Evolutionary conservation across 495 filamentous ascomycete species (phyloP), one percentile per base, ranked within the genome.

Genomic region (Tuber magnatum): DNA sequence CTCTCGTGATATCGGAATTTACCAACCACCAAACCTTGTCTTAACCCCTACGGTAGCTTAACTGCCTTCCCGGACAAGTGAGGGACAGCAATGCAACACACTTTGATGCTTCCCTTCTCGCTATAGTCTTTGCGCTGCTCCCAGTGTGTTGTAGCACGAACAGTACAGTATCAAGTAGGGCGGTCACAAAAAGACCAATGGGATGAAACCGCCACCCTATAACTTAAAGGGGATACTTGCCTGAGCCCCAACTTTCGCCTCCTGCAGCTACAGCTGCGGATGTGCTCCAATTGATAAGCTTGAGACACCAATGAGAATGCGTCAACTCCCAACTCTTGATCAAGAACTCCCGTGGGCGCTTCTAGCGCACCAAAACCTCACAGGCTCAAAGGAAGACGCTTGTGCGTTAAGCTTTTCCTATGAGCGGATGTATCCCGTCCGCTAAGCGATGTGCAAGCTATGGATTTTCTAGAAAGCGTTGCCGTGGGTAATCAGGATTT

Each of bases 351-450:
- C 18, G 28, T 10, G 56, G 28, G 12, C 32, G 16, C 56, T 65
- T 65, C 56, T 20, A 28, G 56, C 28, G 28, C 28, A 35, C 56
- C 56, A 65, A 18, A 32, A 20, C 28, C 56, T 65, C 56, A 65
- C 28, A 35, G 6, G 3, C 28, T 32, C 56, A 65, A 16, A 65
- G 56, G 28, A 35, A 18, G 56, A 18, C 56, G n/a, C 51, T 5
- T 32, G n/a, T 5, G 51, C n/a, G 51, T 65, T 65, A 65, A 35
- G n/a, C n/a, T 61, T 61, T 32, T 14, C 51, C 51, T 61, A 61
- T 61, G 51, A 32, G 51, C 51, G 72, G 72, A 69, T 51, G 74
- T 76, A 71, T 73, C 68, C 72, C 72, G 69, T 71, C 73, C 65
- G 43, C 72, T 68, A 71, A 68, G 70, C 51, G 38, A 70, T 73